A percentile compares a stretch with the other conserved stretches of the same genome.
Conservation (phyloP, 192 early-diverging fungal genomes). For the Backusella westeae region DNA sequence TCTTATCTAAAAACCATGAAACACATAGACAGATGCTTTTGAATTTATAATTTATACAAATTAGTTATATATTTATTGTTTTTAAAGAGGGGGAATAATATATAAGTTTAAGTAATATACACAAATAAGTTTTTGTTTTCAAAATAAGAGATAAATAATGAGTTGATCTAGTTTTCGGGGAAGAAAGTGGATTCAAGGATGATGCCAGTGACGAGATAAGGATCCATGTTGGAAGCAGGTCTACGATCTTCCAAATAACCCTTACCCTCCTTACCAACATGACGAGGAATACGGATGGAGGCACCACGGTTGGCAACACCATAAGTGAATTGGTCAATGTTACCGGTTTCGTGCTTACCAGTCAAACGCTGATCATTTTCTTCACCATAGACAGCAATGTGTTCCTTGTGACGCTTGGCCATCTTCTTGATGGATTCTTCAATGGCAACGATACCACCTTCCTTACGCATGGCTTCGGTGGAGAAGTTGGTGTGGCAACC, state of each 20-base stretch:
- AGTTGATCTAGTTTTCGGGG: slow-evolving; percentile 4
- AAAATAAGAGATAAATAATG: background rate
- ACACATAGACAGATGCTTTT: too few relatives aligned
- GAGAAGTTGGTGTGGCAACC: slow-evolving; percentile 59
- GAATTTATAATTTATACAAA: background rate
- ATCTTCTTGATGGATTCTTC: slow-evolving; percentile 53
- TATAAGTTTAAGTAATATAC: background rate
- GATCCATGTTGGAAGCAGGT: slow-evolving; percentile 58
- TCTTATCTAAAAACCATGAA: too few relatives aligned
- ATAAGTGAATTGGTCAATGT: slow-evolving; percentile 46
- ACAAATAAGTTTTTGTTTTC: background rate
- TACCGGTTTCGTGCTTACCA: slow-evolving; percentile 53
- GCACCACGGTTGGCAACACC: slow-evolving; percentile 59
- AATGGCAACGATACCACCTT: slow-evolving; percentile 49
- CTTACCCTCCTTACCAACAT: slow-evolving; percentile 50
- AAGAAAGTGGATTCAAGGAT: slow-evolving; percentile 44
- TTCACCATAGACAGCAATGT: slow-evolving; percentile 58
- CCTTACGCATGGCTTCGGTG: slow-evolving; percentile 46
- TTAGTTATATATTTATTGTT: slow-evolving; percentile 7
- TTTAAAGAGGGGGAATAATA: background rate
- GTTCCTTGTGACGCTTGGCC: slow-evolving; percentile 38
- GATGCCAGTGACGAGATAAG: slow-evolving; percentile 51
- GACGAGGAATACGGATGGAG: slow-evolving; percentile 57
- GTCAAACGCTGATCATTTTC: slow-evolving; percentile 57
- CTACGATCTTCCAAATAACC: slow-evolving; percentile 56